These are phyloP conservation scores for Agrostemma githago DNA, from an alignment of 148 eudicot genomes.

Conservation along the genomic window DNA sequence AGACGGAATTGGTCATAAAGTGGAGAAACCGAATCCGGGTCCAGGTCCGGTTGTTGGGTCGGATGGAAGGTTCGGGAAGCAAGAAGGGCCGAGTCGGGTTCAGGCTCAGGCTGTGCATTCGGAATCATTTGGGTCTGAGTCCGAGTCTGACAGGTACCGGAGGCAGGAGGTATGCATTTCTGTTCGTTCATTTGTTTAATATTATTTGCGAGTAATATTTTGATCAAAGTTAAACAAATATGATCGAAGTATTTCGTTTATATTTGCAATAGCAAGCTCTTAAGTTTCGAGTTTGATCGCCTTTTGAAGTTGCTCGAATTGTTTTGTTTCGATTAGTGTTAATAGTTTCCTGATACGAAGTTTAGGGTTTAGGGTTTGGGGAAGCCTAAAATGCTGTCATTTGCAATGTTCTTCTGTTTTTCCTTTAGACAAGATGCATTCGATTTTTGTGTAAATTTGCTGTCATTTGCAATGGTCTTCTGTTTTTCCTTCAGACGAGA, in stretches of 20 bases:
- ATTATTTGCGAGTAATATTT: no score
- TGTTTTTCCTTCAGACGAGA: not conserved
- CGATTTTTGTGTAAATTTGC: no score
- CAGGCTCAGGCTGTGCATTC: constrained; percentile 19
- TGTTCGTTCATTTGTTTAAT: not conserved
- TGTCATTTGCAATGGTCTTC: not conserved
- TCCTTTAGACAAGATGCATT: not conserved
- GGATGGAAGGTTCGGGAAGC: not conserved
- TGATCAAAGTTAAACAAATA: no score
- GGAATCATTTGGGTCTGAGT: constrained; percentile 33
- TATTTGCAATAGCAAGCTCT: not conserved
- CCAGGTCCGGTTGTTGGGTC: not conserved
- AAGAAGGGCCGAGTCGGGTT: constrained; percentile 1
- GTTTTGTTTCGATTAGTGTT: not conserved
- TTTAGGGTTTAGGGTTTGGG: no score
- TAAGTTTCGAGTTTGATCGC: not conserved
- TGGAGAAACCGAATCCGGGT: not conserved
- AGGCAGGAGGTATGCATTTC: constrained; percentile 42
- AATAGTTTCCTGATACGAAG: no score
- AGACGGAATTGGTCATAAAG: not conserved
- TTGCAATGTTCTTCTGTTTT: not conserved
- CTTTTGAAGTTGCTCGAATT: not conserved
- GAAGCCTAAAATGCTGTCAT: not conserved
- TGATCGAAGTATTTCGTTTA: not conserved
- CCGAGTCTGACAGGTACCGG: constrained; percentile 21